Evolutionary conservation across 805 yeast genomes (phyloP).

Genomic region (Kluyveromyces nonfermentans): DNA sequence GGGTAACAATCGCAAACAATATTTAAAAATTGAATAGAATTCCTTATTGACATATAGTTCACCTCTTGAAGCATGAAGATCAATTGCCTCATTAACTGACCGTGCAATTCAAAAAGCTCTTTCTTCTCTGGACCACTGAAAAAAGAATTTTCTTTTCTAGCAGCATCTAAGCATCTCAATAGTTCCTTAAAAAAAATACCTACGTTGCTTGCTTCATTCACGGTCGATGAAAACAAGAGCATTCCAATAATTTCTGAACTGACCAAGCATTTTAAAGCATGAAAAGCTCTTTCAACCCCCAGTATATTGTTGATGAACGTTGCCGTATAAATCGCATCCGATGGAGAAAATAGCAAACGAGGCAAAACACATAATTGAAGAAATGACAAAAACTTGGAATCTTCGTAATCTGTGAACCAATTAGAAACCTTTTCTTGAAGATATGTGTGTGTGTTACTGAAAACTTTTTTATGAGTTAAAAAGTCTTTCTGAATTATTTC

Average conservation of each 20-base stretch:
- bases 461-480: slow-evolving; percentile 16
- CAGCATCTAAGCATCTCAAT: slow-evolving; percentile 37
- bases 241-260: slow-evolving; percentile 40
- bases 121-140: slow-evolving; percentile 26
- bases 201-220: slow-evolving; percentile 70
- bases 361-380: slow-evolving; percentile 66
- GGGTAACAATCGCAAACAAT: slow-evolving; percentile 59
- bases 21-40: slow-evolving; percentile 69
- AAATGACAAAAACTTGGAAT: slow-evolving; percentile 29
- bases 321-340: slow-evolving; percentile 68
- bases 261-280: slow-evolving; percentile 40
- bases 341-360: slow-evolving; percentile 65
- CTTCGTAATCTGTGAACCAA: slow-evolving; percentile 13
- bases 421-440: slow-evolving; percentile 6
- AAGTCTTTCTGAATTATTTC: slow-evolving; percentile 14
- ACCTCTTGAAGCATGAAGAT: slow-evolving; percentile 18
- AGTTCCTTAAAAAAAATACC: slow-evolving; percentile 63
- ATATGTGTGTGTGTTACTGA: slow-evolving; percentile 6
- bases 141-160: slow-evolving; percentile 32
- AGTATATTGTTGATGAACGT: slow-evolving; percentile 49
- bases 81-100: slow-evolving; percentile 31
- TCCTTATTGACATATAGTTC: slow-evolving; percentile 72
- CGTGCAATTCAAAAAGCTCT: slow-evolving; percentile 46
- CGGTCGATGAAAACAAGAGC: slow-evolving; percentile 59
- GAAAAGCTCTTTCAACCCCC: slow-evolving; percentile 32